These are phyloP conservation scores for Cercospora janseana DNA, from an alignment of 2,329 filamentous ascomycete species.

Conservation along the genomic window DNA sequence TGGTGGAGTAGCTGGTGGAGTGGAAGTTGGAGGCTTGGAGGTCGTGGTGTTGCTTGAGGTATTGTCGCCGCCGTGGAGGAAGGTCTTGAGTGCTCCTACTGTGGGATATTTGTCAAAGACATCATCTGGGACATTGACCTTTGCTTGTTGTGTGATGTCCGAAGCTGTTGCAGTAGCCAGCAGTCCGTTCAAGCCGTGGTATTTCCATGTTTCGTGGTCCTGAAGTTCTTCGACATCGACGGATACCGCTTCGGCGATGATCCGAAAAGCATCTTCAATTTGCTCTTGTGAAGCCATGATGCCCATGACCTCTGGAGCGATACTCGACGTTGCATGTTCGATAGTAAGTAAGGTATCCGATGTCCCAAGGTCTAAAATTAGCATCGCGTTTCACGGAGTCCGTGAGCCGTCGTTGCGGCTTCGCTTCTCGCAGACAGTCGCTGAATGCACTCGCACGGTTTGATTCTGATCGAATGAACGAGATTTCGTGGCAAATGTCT, in stretches of 20 bases:
- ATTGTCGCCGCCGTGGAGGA: conserved; percentile 16
- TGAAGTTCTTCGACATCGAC: conserved; percentile 32
- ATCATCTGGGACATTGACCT: conserved; percentile 24
- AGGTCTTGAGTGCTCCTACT: conserved; percentile 30
- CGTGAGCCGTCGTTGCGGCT: no score
- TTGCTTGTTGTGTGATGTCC: conserved; percentile 30
- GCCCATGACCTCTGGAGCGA: no score
- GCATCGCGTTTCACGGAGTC: no score
- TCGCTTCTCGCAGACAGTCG: no score
- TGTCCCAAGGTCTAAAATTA: no score
- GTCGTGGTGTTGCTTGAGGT: background rate
- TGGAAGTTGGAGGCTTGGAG: no score
- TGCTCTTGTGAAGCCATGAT: conserved; percentile 27
- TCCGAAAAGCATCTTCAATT: conserved; percentile 26
- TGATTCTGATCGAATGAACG: no score
- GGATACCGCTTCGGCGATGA: conserved; percentile 34
- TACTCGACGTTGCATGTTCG: no score
- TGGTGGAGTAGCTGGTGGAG: no score
- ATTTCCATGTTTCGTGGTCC: conserved; percentile 36
- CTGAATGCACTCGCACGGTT: no score
- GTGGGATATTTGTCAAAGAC: conserved; percentile 30
- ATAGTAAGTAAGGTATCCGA: no score
- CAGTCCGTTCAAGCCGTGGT: conserved; percentile 33
- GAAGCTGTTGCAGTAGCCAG: conserved; percentile 32
- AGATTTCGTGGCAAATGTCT: background rate